Evolutionary conservation across 225 moss, liverwort and hornwort species (phyloP).

Genomic region (Polytrichum commune): DNA sequence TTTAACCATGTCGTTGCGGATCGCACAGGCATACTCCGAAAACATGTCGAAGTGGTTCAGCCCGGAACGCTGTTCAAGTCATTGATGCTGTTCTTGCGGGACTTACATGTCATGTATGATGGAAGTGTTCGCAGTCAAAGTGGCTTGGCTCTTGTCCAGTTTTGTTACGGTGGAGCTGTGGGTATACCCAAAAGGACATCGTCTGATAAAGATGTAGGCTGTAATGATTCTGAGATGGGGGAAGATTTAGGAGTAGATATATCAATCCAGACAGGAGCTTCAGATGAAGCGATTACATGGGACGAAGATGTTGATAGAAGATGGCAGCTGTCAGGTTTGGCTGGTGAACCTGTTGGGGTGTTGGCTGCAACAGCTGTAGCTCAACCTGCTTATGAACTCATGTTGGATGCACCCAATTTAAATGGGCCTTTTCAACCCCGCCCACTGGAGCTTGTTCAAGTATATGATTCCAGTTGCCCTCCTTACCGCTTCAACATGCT

Average conservation of each 20-base stretch:
- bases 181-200: slow-evolving; percentile 12
- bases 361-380: slow-evolving; percentile 77
- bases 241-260: slow-evolving; percentile 3
- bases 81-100: slow-evolving; percentile 75
- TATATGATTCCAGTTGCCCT: slow-evolving; percentile 13
- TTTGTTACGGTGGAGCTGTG: slow-evolving; percentile 51
- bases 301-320: slow-evolving; percentile 34
- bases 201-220: neutral
- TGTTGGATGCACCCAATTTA: slow-evolving; percentile 65
- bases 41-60: slow-evolving; percentile 67
- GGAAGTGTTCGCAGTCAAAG: slow-evolving; percentile 75
- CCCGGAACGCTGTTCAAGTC: slow-evolving; percentile 89
- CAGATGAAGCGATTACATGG: slow-evolving; percentile 9
- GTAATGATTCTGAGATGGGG: slow-evolving; percentile 11
- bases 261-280: neutral
- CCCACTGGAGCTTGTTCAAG: slow-evolving; percentile 75
- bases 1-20: slow-evolving; percentile 70
- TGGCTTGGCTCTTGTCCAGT: slow-evolving; percentile 70
- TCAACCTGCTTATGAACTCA: slow-evolving; percentile 78
- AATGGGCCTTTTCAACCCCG: slow-evolving; percentile 65
- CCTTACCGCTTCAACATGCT: neutral
- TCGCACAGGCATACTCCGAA: slow-evolving; percentile 53
- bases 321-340: slow-evolving; percentile 46
- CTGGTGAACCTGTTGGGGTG: slow-evolving; percentile 80
- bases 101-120: slow-evolving; percentile 71